phyloP scores from a whole-genome alignment of 2,329 filamentous ascomycete genomes.

The Phoma sp. region DNA sequence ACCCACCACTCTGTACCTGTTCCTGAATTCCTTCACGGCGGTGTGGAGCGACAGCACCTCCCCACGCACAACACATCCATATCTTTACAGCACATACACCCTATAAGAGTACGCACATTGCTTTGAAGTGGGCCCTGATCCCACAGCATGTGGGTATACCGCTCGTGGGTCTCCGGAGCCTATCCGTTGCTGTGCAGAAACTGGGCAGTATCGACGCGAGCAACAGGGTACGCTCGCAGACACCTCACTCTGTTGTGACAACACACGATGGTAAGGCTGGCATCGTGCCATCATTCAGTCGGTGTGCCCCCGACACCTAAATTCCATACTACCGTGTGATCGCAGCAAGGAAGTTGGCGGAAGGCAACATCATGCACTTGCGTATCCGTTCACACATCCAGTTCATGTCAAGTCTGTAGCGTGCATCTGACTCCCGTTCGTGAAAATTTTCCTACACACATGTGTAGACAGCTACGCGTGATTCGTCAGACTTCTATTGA shows the following conservation, averaged over 20 bases:
- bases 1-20: constrained; percentile 36
- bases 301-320: constrained; percentile 12
- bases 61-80: constrained; percentile 33
- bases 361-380: constrained; percentile 1
- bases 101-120: constrained; percentile 24
- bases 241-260: constrained; percentile 9
- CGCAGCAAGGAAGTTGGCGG: constrained; percentile 15
- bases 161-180: constrained; percentile 20
- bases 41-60: constrained; percentile 38
- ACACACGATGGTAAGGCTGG: constrained; percentile 12
- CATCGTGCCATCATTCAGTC: constrained; percentile 13
- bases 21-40: constrained; percentile 34
- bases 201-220: constrained; percentile 13
- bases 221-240: constrained; percentile 18
- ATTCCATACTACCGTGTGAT: constrained; percentile 14
- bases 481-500: constrained; percentile 15
- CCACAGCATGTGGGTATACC: constrained; percentile 28
- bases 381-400: constrained; percentile 4
- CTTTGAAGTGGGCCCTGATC: constrained; percentile 9
- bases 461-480: constrained; percentile 18
- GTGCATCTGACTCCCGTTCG: constrained; percentile 15
- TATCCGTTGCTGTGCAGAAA: constrained; percentile 26
- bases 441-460: constrained; percentile 30
- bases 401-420: constrained; percentile 18
- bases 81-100: constrained; percentile 18